Base-by-base conservation (phyloP, 345 rosid genomes). In the Arabidopsis suecica region DNA sequence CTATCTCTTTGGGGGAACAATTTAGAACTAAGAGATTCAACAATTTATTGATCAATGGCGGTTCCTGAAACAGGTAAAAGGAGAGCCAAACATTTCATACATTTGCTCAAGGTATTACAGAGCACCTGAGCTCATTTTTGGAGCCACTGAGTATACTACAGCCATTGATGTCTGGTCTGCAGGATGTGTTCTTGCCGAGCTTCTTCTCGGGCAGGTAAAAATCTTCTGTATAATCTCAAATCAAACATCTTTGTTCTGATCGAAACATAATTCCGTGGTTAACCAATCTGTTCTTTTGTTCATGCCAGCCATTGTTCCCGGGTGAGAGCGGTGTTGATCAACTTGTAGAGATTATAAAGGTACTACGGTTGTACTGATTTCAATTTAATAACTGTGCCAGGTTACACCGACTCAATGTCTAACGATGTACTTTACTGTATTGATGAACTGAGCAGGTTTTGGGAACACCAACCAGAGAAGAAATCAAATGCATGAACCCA, bases 81-180 rank as follows among this genome's bases (percentile, higher is more conserved):
- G 98, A 69, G 98, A 94, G 65, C 97, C 97, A 25, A 93, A 94
- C 78, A 91, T 91, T 74, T 89, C 96, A 53, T 93, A 93, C 80
- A 94, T 91, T 61, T 91, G 97, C 80, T 95, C 99, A n/a, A 83
- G 99, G 67, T 95, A 95, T 86, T 92, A 95, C 79, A 85, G 99
- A 65, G 99, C 99, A 61, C 99, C 99, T 12, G 99, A 95, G 82
- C 90, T 95, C 69, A 95, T 95, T 50, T 95, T 95, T 72, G 99
- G 99, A 22, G 98, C 99, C 7, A 95, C 97, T 0, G 97, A 92
- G 83, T 95, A 95, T 80, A 90, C 97, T 64, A 80, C 98, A 22
- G 97, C 99, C 44, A 92, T 95, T 75, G 99, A 95, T 76, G 88
- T 95, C 82, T 95, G 97, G 99, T 95, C 99, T 45, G 97, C 91